These are phyloP conservation scores for Cladosporium phlei DNA, from an alignment of 2,329 filamentous ascomycete genomes.

Conservation along the genomic window DNA sequence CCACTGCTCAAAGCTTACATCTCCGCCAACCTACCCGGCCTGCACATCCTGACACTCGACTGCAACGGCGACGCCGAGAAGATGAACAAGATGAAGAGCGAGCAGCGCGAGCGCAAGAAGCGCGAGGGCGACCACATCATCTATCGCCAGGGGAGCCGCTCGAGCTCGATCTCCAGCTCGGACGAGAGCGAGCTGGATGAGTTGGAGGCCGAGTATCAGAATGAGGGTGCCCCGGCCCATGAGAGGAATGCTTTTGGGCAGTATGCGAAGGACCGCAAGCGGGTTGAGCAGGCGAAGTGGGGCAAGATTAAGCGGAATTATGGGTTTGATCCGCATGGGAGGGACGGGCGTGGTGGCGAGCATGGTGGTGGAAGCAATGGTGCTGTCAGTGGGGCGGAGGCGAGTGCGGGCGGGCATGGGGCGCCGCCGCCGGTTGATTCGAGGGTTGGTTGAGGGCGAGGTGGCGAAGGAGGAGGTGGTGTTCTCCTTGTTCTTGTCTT, in stretches of 20 bases:
- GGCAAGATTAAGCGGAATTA: slow-evolving; percentile 14
- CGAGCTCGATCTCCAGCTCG: slow-evolving; percentile 47
- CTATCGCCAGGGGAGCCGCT: slow-evolving; percentile 49
- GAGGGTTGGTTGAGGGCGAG: not conserved
- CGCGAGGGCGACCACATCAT: slow-evolving; percentile 48
- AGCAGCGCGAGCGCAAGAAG: slow-evolving; percentile 72
- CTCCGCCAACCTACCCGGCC: slow-evolving; percentile 66
- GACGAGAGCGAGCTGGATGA: slow-evolving; percentile 56
- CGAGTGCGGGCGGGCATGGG: slow-evolving; percentile 5
- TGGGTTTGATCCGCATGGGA: not conserved
- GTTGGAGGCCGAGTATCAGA: slow-evolving; percentile 21
- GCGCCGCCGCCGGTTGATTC: not conserved
- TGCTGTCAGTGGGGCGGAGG: not conserved
- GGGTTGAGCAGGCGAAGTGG: slow-evolving; percentile 20
- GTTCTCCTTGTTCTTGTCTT: too few relatives aligned
- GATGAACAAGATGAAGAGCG: slow-evolving; percentile 68
- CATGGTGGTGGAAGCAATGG: not conserved
- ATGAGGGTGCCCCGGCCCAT: slow-evolving; percentile 2
- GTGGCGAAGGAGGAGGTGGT: too few relatives aligned
- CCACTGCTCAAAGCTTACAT: slow-evolving; percentile 68
- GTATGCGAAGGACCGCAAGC: slow-evolving; percentile 22
- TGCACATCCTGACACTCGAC: slow-evolving; percentile 69
- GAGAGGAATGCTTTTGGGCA: slow-evolving; percentile 20
- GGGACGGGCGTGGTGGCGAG: not conserved
- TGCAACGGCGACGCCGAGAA: slow-evolving; percentile 67